Evolutionary conservation across 2,329 filamentous ascomycete species (phyloP), one percentile per base, ranked within the genome.

Genomic region (Fusarium mundagurra): DNA sequence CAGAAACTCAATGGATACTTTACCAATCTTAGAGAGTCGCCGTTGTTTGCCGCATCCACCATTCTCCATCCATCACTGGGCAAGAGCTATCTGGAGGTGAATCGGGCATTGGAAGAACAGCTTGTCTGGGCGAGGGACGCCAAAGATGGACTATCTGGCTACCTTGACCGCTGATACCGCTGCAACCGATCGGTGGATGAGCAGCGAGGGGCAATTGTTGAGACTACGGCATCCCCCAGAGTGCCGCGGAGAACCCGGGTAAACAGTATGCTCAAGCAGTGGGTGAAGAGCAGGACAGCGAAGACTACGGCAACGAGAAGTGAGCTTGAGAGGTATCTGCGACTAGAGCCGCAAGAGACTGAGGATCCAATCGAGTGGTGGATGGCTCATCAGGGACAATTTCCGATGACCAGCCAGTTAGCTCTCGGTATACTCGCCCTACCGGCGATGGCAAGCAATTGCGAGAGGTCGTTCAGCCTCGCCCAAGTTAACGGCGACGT

Each of bases 291-390:
- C 38, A 55, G 29, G 53, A 43, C 24, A 43, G 53, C 20, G 27
- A 31, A 31, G 38, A 24, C 53, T 31, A 43, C 53, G 29, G 13
- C 9, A 10, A 41, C 9, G 59, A n/a, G 38, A 18, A 39, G 33
- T 34, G 62, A 60, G 45, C 39, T 41, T 11, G 45, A 60, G 45
- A 24, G 62, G 11, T 64, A 64, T 64, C 33, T 64, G 45, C 62
- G 54, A 20, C 34, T 64, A n/a, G 54, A 59, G 39, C 44, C 54
- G 22, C 45, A 64, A 59, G 62, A 64, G 34, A 53, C 51, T n/a
- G 62, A 65, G 39, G 47, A 65, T 60, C 39, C 39, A 47, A 58
- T 67, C 17, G 44, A 58, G 24, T 67, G 64, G 59, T 59, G 50
- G 64, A 67, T 50, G 36, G 43, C 50, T 62, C 59, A 41, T 14